Conservation (phyloP, 768 basidiomycete species). For the Clitopilus hobsonii region DNA sequence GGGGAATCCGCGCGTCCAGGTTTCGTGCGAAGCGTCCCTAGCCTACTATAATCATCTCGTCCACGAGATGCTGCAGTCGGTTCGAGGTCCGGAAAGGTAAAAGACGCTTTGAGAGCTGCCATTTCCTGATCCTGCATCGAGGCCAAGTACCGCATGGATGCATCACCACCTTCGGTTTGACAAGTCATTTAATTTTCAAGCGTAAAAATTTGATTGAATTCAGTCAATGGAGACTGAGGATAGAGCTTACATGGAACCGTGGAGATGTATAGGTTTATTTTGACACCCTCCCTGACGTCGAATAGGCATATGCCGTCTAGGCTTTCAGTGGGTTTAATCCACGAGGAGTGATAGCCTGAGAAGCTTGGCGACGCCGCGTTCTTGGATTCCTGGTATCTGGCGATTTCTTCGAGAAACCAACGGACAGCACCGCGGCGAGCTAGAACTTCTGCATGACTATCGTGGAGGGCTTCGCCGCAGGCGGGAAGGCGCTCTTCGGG, state of each 20-base stretch:
- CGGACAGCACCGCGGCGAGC: slow-evolving; percentile 73
- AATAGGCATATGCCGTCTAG: slow-evolving; percentile 32
- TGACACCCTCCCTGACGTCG: slow-evolving; percentile 38
- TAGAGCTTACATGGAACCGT: slow-evolving; percentile 42
- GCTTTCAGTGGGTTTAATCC: slow-evolving; percentile 32
- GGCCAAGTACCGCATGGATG: slow-evolving; percentile 78
- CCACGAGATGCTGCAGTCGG: slow-evolving; percentile 56
- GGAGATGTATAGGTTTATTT: slow-evolving; percentile 70
- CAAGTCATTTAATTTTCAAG: slow-evolving; percentile 3
- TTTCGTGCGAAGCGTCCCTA: slow-evolving; percentile 85
- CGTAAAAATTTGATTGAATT: slow-evolving; percentile 1
- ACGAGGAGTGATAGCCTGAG: slow-evolving; percentile 37
- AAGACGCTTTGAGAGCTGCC: slow-evolving; percentile 61
- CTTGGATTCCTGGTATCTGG: slow-evolving; percentile 22
- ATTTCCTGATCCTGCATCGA: slow-evolving; percentile 67
- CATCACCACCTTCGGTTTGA: slow-evolving; percentile 70
- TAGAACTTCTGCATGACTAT: slow-evolving; percentile 91
- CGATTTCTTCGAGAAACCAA: slow-evolving; percentile 77
- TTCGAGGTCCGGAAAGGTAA: slow-evolving; percentile 26
- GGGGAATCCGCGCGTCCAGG: slow-evolving; percentile 90
- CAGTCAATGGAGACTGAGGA: slow-evolving; percentile 4
- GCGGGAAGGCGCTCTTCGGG: slow-evolving; percentile 56
- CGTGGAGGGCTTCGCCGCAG: slow-evolving; percentile 78
- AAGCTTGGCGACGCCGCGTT: slow-evolving; percentile 2
- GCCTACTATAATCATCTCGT: slow-evolving; percentile 69